Conservation (phyloP, 305 asterid species). For the Striga hermonthica region DNA sequence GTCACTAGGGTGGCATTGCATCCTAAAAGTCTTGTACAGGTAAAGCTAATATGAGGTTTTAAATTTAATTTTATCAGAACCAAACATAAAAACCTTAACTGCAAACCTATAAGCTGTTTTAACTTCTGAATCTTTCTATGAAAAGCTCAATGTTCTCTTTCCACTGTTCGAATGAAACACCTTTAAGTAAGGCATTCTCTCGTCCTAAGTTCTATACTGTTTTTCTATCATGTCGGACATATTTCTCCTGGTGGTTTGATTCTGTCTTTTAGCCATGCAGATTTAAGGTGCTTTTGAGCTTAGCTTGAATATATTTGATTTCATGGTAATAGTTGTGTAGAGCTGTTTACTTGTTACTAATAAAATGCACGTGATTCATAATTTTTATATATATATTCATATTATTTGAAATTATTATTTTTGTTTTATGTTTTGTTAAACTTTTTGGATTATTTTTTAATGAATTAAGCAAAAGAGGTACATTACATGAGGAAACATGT, state of each 20-base stretch:
- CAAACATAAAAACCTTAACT: constrained; percentile 6
- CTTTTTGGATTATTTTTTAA: too few relatives aligned
- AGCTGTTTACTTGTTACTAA: neutral
- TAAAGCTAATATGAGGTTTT: constrained; percentile 29
- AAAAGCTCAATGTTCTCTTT: constrained; percentile 6
- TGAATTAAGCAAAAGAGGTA: too few relatives aligned
- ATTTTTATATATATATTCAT: too few relatives aligned
- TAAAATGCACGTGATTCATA: too few relatives aligned
- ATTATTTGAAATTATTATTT: too few relatives aligned
- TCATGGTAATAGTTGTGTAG: neutral
- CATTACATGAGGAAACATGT: too few relatives aligned
- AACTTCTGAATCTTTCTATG: neutral
- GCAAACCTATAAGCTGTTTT: constrained; percentile 8
- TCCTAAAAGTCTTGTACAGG: constrained; percentile 87
- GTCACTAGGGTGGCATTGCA: constrained; percentile 70
- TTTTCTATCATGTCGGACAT: constrained; percentile 2
- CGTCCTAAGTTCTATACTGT: neutral
- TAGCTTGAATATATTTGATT: constrained; percentile 3
- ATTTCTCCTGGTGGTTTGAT: constrained; percentile 13
- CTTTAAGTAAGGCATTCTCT: constrained; percentile 9
- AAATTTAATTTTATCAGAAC: constrained; percentile 7
- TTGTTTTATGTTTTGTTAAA: too few relatives aligned
- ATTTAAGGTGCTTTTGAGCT: constrained; percentile 1
- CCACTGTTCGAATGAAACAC: constrained; percentile 21
- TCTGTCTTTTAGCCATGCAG: neutral